Conservation (phyloP, 176 grass and related monocot genomes). For the Secale cereale region DNA sequence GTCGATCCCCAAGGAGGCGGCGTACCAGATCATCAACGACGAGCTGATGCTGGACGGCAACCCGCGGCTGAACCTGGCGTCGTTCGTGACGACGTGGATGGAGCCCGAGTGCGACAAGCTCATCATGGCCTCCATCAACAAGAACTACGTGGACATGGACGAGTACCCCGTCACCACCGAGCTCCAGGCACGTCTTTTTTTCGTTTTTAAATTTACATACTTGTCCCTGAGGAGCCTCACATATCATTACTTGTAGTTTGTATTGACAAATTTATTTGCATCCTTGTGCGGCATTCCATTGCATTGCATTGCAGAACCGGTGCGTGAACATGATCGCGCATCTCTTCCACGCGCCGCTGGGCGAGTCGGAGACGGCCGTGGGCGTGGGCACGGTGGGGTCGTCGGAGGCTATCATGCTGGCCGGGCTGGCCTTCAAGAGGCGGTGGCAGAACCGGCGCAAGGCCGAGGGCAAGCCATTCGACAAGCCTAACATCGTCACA, state of each 20-base stretch:
- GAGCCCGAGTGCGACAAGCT: slow-evolving; percentile 98
- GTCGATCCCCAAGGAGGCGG: slow-evolving; percentile 95
- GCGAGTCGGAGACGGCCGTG: slow-evolving; percentile 67
- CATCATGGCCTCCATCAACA: slow-evolving; percentile 86
- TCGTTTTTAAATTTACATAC: too few relatives aligned
- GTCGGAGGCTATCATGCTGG: slow-evolving; percentile 94
- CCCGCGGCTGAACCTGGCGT: slow-evolving; percentile 94
- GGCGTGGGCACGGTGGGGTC: slow-evolving; percentile 91
- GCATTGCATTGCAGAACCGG: slow-evolving; percentile 53
- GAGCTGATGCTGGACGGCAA: slow-evolving; percentile 99
- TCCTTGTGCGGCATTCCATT: neutral
- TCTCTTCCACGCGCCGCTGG: slow-evolving; percentile 82
- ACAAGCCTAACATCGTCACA: slow-evolving; percentile 81
- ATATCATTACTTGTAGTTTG: too few relatives aligned
- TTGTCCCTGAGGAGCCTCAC: too few relatives aligned
- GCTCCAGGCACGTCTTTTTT: too few relatives aligned
- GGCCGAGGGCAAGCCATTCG: slow-evolving; percentile 80
- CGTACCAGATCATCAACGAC: slow-evolving; percentile 99
- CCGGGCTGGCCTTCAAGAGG: slow-evolving; percentile 92
- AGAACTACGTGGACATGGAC: slow-evolving; percentile 99
- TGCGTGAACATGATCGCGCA: slow-evolving; percentile 98
- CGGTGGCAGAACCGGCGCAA: slow-evolving; percentile 79
- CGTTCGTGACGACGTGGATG: slow-evolving; percentile 98
- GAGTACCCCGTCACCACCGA: slow-evolving; percentile 98
- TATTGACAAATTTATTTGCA: too few relatives aligned